phyloP scores from a whole-genome alignment of 2,329 filamentous ascomycete genomes.

The Gnomoniopsis sp. region DNA sequence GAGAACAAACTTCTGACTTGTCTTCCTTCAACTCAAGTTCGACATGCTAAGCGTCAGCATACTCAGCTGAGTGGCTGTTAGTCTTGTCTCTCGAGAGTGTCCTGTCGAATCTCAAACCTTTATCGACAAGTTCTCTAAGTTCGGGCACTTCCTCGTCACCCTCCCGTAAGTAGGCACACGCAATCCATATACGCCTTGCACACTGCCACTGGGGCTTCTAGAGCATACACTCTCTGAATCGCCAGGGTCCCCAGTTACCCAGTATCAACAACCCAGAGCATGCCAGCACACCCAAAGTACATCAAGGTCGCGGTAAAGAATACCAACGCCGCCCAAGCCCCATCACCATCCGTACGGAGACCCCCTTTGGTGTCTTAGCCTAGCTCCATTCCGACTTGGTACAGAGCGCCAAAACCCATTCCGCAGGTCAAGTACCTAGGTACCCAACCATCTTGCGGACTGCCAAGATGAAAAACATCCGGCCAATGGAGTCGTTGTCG shows the following conservation, averaged over 20 bases:
- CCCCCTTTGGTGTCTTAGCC: background rate
- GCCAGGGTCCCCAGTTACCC: background rate
- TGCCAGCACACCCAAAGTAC: background rate
- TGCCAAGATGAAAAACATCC: slow-evolving; percentile 9
- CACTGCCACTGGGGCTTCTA: background rate
- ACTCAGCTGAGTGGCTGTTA: no score
- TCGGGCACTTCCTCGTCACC: slow-evolving; percentile 3
- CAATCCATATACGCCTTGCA: background rate
- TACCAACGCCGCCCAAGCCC: background rate
- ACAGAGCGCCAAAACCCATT: background rate
- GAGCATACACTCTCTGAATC: background rate
- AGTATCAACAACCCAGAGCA: slow-evolving; percentile 1
- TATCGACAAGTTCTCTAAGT: slow-evolving; percentile 1
- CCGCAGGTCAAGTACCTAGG: slow-evolving; percentile 9
- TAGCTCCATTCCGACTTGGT: background rate
- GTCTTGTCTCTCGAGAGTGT: no score
- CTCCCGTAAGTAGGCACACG: slow-evolving; percentile 5
- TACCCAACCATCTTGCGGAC: slow-evolving; percentile 1
- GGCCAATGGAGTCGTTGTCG: background rate
- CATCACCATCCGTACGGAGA: background rate
- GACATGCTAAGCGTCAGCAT: no score
- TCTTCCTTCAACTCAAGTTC: no score
- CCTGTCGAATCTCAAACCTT: no score
- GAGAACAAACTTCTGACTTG: no score
- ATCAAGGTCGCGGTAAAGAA: slow-evolving; percentile 5